Percentiles rank a stretch among this genome's conserved stretches.
These are phyloP conservation scores for Fusarium metavorans DNA, from an alignment of 2,329 filamentous ascomycete genomes.

Conservation along the genomic window DNA sequence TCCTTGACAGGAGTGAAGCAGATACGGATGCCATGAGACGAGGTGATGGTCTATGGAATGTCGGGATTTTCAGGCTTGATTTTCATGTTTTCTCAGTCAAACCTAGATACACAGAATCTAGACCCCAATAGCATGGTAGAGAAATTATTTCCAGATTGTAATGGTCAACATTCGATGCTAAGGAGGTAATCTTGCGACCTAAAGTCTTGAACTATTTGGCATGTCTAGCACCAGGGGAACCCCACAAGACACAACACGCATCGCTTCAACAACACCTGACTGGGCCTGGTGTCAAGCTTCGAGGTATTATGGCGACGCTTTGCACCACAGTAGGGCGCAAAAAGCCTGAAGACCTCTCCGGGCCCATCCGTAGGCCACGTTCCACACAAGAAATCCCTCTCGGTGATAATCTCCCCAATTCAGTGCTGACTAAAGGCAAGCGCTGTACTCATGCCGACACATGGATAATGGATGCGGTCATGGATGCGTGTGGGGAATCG, in stretches of 20 bases:
- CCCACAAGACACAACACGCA: constrained; percentile 58
- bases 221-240: constrained; percentile 61
- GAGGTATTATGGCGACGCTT: constrained; percentile 46
- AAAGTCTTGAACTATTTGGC: constrained; percentile 53
- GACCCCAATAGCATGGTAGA: not conserved
- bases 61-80: not conserved
- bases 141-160: not conserved
- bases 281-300: constrained; percentile 60
- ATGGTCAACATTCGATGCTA: not conserved
- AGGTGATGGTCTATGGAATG: not conserved
- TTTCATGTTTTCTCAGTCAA: not conserved
- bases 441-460: not conserved
- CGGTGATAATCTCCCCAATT: not conserved
- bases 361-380: not conserved
- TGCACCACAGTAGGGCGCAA: not conserved
- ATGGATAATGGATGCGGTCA: not conserved
- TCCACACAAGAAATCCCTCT: not conserved
- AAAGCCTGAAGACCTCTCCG: not conserved
- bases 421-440: not conserved
- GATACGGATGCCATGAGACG: not conserved
- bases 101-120: not conserved
- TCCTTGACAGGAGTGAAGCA: not conserved
- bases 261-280: constrained; percentile 64
- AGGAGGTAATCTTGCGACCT: not conserved
- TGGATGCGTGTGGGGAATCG: not conserved